phyloP scores from a whole-genome alignment of 2,329 filamentous ascomycete genomes.

The Talaromyces sp. region DNA sequence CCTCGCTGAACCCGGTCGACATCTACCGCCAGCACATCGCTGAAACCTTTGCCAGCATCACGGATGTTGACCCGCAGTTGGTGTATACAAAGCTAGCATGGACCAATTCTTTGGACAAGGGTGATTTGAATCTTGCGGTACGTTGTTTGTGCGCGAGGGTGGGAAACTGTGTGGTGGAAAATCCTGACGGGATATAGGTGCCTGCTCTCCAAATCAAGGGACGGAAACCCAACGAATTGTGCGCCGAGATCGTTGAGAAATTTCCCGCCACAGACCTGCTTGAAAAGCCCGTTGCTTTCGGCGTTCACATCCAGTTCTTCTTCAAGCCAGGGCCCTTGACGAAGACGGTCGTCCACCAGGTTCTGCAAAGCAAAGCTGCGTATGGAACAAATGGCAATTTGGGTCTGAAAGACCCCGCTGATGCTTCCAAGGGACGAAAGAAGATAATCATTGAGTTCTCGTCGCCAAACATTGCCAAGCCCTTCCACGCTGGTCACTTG shows the following conservation, averaged over 20 bases:
- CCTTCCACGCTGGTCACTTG: constrained; percentile 60
- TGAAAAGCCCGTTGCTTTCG: constrained; percentile 49
- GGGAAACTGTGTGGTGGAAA: not conserved
- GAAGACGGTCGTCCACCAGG: constrained; percentile 52
- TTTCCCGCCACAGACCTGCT: constrained; percentile 56
- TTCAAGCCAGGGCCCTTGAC: constrained; percentile 55
- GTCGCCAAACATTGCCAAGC: constrained; percentile 62
- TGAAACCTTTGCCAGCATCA: constrained; percentile 31
- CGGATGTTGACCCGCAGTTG: constrained; percentile 34
- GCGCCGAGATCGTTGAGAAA: constrained; percentile 50
- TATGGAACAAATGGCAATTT: constrained; percentile 57
- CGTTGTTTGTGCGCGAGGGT: constrained; percentile 8
- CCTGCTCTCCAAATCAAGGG: constrained; percentile 45
- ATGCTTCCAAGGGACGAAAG: constrained; percentile 52
- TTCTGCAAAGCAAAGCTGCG: constrained; percentile 49
- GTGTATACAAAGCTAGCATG: constrained; percentile 37
- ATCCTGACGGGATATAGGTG: constrained; percentile 20
- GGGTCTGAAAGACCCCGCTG: constrained; percentile 53
- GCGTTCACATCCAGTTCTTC: constrained; percentile 60
- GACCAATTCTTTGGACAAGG: constrained; percentile 43
- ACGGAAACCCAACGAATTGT: constrained; percentile 54
- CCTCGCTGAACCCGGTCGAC: constrained; percentile 42
- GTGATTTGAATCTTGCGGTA: constrained; percentile 40
- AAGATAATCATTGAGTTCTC: constrained; percentile 61
- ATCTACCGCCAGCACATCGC: constrained; percentile 42